phyloP scores from a whole-genome alignment of 805 yeast genomes.

The Saturnispora besseyi region DNA sequence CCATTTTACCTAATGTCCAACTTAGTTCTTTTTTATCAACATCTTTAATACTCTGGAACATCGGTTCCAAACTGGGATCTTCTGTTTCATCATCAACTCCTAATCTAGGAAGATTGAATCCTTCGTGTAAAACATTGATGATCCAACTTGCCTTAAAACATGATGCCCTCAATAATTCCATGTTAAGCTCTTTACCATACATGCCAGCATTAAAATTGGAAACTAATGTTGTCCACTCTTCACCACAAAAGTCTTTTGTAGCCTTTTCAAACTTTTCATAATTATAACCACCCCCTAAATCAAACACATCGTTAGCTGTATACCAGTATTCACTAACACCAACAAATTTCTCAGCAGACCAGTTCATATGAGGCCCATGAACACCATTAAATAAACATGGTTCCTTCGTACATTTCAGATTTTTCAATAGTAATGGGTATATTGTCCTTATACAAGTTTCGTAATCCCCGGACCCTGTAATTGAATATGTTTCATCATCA shows the following conservation, averaged over 20 bases:
- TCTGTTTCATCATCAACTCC: constrained; percentile 36
- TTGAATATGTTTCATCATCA: constrained; percentile 38
- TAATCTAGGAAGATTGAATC: constrained; percentile 75
- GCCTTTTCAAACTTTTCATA: constrained; percentile 57
- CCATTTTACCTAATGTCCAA: constrained; percentile 90
- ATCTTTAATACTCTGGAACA: constrained; percentile 70
- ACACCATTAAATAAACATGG: constrained; percentile 95
- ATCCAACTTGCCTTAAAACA: constrained; percentile 98
- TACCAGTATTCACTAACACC: constrained; percentile 98
- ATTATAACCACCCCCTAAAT: constrained; percentile 82
- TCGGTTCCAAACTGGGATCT: constrained; percentile 18
- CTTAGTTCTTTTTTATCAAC: constrained; percentile 81
- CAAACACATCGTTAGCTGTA: constrained; percentile 85
- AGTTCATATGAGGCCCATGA: constrained; percentile 85
- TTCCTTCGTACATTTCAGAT: constrained; percentile 72
- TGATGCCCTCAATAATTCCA: constrained; percentile 55
- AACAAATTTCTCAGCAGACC: constrained; percentile 69
- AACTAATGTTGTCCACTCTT: constrained; percentile 54
- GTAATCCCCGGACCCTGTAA: constrained; percentile 73
- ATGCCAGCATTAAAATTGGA: constrained; percentile 43
- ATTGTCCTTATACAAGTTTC: constrained; percentile 61
- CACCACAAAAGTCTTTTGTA: constrained; percentile 65
- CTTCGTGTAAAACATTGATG: constrained; percentile 79
- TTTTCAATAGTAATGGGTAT: constrained; percentile 69
- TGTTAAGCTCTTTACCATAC: constrained; percentile 47